Percentiles rank a stretch among this genome's conserved stretches.
Conservation (phyloP, 2,329 filamentous ascomycete species). For the Dothidotthia symphoricarpi region DNA sequence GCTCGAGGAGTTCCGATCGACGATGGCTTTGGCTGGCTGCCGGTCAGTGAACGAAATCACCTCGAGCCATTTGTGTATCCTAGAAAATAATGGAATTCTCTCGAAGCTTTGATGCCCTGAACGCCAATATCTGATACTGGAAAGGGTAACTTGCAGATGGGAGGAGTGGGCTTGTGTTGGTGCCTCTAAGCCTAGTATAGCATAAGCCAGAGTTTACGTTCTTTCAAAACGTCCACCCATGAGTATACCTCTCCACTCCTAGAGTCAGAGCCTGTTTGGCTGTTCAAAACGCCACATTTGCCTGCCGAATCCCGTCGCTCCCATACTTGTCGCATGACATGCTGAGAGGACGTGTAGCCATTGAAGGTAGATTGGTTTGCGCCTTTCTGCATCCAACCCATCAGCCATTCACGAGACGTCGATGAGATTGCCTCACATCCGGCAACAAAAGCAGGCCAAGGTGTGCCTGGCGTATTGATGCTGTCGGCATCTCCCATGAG, state of each 20-base stretch:
- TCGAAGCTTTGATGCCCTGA: too few species aligned
- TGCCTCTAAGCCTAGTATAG: too few species aligned
- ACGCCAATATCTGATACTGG: too few species aligned
- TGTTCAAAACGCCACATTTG: background rate
- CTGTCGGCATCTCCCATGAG: constrained; percentile 5
- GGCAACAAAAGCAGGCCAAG: constrained; percentile 20
- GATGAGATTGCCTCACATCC: constrained; percentile 15
- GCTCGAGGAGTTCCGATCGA: constrained; percentile 27
- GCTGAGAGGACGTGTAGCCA: constrained; percentile 6
- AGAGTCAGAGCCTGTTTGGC: background rate
- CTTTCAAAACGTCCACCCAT: constrained; percentile 10
- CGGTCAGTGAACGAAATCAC: constrained; percentile 9
- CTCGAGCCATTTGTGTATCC: constrained; percentile 10
- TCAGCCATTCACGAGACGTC: constrained; percentile 11
- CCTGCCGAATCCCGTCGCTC: constrained; percentile 5
- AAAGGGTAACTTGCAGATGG: too few species aligned
- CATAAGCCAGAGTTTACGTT: constrained; percentile 13
- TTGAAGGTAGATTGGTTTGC: constrained; percentile 9
- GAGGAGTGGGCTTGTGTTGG: too few species aligned
- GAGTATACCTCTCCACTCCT: constrained; percentile 6
- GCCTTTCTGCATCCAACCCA: constrained; percentile 16
- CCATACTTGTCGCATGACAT: constrained; percentile 16
- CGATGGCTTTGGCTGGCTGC: constrained; percentile 30
- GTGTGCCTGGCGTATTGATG: constrained; percentile 11
- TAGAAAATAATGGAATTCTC: constrained; percentile 9